phyloP scores from a whole-genome alignment of 805 yeast genomes.

The Kodamaea kakaduensis region DNA sequence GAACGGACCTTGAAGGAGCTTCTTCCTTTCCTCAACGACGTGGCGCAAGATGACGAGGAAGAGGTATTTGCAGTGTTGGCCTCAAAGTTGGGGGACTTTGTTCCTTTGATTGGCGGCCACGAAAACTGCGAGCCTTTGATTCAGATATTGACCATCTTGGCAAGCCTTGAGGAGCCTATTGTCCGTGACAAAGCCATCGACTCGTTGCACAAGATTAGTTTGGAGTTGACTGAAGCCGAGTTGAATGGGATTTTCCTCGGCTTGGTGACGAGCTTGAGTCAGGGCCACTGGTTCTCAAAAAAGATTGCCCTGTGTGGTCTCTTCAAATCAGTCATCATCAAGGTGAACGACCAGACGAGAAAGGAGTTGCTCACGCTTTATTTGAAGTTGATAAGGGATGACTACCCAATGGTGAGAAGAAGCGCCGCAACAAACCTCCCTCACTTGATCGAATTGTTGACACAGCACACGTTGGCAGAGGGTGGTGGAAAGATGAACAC shows the following conservation, averaged over 20 bases:
- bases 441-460: conserved; percentile 53
- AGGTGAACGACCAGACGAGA: conserved; percentile 54
- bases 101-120: conserved; percentile 85
- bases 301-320: conserved; percentile 91
- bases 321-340: conserved; percentile 62
- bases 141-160: conserved; percentile 72
- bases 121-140: conserved; percentile 48
- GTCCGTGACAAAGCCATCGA: conserved; percentile 93
- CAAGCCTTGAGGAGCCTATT: conserved; percentile 92
- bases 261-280: conserved; percentile 69
- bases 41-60: conserved; percentile 95
- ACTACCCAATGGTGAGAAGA: conserved; percentile 96
- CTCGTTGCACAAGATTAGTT: conserved; percentile 69
- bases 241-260: conserved; percentile 66
- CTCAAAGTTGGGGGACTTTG: conserved; percentile 80
- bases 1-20: conserved; percentile 87
- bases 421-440: conserved; percentile 89
- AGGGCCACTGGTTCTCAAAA: conserved; percentile 91
- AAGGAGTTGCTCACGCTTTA: conserved; percentile 63
- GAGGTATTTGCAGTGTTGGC: conserved; percentile 95
- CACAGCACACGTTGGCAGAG: conserved; percentile 32
- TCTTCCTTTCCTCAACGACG: conserved; percentile 84
- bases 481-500: conserved; percentile 41
- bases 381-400: conserved; percentile 74
- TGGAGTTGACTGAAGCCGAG: conserved; percentile 59